These are phyloP conservation scores for Stagonosporopsis rhizophila DNA, from an alignment of 2,329 filamentous ascomycete species.

Conservation along the genomic window DNA sequence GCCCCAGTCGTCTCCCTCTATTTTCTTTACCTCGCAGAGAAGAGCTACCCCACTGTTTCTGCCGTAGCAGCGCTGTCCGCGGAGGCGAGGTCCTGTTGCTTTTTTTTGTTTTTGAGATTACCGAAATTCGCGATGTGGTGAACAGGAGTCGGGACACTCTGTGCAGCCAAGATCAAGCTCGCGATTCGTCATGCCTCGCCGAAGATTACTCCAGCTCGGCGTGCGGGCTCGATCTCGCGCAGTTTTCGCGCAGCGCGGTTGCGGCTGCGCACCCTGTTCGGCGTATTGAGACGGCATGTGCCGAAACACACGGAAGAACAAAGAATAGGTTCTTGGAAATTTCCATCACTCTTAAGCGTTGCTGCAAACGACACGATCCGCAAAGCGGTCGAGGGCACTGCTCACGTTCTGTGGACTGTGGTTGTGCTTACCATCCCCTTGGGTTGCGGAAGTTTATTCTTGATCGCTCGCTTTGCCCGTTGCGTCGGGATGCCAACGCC, in stretches of 20 bases:
- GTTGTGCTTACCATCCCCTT: constrained; percentile 5
- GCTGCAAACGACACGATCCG: constrained; percentile 1
- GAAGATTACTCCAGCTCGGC: constrained; percentile 2
- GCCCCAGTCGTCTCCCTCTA: not conserved
- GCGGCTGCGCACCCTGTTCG: constrained; percentile 3
- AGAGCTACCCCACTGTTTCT: not conserved
- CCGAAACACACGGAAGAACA: not conserved
- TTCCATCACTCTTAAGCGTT: not conserved
- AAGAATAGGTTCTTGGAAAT: not conserved
- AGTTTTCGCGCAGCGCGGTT: constrained; percentile 1
- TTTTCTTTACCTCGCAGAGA: not conserved
- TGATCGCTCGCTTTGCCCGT: constrained; percentile 14
- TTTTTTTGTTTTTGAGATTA: not conserved
- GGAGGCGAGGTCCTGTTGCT: not conserved
- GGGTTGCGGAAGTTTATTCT: constrained; percentile 9
- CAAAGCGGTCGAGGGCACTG: not conserved
- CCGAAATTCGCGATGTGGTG: not conserved
- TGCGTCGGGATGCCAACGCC: constrained; percentile 4
- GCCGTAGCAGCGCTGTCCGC: not conserved
- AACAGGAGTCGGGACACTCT: not conserved
- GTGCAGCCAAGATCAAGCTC: not conserved
- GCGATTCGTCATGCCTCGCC: not conserved
- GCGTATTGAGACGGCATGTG: not conserved
- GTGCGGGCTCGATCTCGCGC: not conserved
- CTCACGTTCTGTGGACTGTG: not conserved